These are phyloP conservation scores for Zygosaccharomyces siamensis DNA, from an alignment of 805 yeast species.

Conservation along the genomic window DNA sequence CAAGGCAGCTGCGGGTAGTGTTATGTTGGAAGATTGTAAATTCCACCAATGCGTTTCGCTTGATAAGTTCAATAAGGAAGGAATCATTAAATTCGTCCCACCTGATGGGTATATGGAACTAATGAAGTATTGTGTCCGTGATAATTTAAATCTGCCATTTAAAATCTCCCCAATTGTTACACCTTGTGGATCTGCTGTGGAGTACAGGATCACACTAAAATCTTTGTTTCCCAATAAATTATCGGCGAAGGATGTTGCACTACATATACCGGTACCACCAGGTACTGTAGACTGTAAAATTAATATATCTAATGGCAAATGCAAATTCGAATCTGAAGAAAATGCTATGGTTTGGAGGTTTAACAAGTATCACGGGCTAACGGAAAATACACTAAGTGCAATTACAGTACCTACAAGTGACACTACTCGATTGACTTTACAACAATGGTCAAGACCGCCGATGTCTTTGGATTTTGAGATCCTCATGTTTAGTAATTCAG, in stretches of 20 bases:
- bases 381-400: constrained; percentile 56
- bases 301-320: constrained; percentile 55
- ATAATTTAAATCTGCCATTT: constrained; percentile 67
- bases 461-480: constrained; percentile 63
- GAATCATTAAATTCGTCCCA: constrained; percentile 68
- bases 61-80: constrained; percentile 58
- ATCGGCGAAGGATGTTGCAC: constrained; percentile 56
- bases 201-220: constrained; percentile 55
- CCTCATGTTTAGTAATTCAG: constrained; percentile 72
- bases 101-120: constrained; percentile 87
- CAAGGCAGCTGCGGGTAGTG: constrained; percentile 45
- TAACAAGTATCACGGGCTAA: constrained; percentile 60
- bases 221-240: constrained; percentile 57
- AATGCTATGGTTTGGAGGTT: constrained; percentile 65
- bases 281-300: constrained; percentile 47
- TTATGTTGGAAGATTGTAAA: constrained; percentile 66
- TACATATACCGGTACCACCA: constrained; percentile 68
- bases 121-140: constrained; percentile 62
- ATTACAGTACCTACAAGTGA: constrained; percentile 41
- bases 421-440: constrained; percentile 21
- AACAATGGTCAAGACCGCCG: constrained; percentile 68
- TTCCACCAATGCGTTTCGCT: constrained; percentile 85
- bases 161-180: constrained; percentile 53
- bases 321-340: constrained; percentile 63
- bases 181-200: constrained; percentile 44